A percentile compares a stretch with the other conserved stretches of the same genome.
phyloP scores from a whole-genome alignment of 345 rosid species.

The Ricinus communis region DNA sequence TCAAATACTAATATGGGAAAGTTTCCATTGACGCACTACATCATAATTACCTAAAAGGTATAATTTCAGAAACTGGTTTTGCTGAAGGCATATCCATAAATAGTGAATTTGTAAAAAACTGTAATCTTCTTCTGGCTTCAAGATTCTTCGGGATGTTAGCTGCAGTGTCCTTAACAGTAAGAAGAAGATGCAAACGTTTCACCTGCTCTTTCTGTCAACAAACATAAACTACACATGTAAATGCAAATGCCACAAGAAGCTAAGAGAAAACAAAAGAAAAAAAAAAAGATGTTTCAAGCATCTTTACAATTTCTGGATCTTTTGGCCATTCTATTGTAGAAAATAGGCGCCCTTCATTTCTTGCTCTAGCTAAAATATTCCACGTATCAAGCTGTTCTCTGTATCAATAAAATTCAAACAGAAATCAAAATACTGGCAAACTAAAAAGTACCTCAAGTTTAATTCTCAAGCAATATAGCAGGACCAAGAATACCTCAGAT shows the following conservation, averaged over 20 bases:
- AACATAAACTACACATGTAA: conserved; percentile 6
- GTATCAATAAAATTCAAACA: conserved; percentile 25
- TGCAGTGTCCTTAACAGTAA: conserved; percentile 91
- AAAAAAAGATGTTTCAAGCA: conserved; percentile 5
- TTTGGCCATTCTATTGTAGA: conserved; percentile 87
- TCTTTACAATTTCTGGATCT: conserved; percentile 87
- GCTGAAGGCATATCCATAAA: conserved; percentile 97
- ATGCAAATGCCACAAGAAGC: conserved; percentile 23
- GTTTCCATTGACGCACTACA: conserved; percentile 5
- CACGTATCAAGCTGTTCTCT: conserved; percentile 98
- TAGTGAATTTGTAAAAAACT: conserved; percentile 85
- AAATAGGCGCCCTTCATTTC: conserved; percentile 82
- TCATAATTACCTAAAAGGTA: conserved; percentile 67
- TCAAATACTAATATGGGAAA: conserved; percentile 7
- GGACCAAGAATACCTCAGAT: conserved; percentile 60
- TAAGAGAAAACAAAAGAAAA: neutral
- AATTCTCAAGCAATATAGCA: neutral
- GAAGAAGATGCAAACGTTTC: conserved; percentile 92
- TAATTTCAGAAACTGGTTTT: conserved; percentile 82
- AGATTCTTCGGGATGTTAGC: conserved; percentile 95
- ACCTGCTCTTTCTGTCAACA: conserved; percentile 81
- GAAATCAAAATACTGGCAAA: conserved; percentile 3
- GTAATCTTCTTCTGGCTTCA: conserved; percentile 95
- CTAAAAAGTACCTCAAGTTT: neutral
- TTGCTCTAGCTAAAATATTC: conserved; percentile 83